These are phyloP conservation scores for Phytophthora nicotianae DNA, from an alignment of 352 stramenopile genomes.

Conservation along the genomic window DNA sequence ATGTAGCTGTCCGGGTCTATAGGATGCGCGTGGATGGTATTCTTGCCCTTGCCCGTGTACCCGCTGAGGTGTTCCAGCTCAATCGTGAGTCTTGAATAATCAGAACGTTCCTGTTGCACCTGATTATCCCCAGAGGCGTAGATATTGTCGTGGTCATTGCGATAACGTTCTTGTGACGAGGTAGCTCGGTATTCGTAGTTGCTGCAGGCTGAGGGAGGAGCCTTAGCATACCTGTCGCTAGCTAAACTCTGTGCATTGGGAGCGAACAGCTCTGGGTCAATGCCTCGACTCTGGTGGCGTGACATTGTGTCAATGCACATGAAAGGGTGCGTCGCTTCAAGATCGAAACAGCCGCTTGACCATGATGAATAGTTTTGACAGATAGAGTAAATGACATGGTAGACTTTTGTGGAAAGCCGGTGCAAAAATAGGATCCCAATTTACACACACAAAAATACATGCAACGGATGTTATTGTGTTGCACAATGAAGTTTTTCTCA, in stretches of 20 bases:
- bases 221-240: constrained; percentile 16
- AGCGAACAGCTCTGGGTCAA: constrained; percentile 66
- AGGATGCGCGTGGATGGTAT: constrained; percentile 60
- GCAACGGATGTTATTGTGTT: not conserved
- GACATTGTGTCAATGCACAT: constrained; percentile 21
- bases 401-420: constrained; percentile 7
- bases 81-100: constrained; percentile 23
- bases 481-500: not conserved
- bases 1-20: constrained; percentile 57
- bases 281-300: constrained; percentile 39
- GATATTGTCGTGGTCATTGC: constrained; percentile 21
- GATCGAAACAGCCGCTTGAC: constrained; percentile 18
- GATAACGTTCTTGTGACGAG: constrained; percentile 9
- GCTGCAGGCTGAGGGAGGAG: constrained; percentile 1
- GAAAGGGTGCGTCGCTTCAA: constrained; percentile 26
- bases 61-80: constrained; percentile 77
- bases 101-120: constrained; percentile 9
- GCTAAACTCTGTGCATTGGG: constrained; percentile 29
- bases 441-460: not conserved
- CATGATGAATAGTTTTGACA: constrained; percentile 19
- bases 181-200: constrained; percentile 4
- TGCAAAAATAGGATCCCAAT: constrained; percentile 17
- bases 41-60: constrained; percentile 60
- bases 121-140: constrained; percentile 27
- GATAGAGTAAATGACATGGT: not conserved